phyloP scores from a whole-genome alignment of 2,329 filamentous ascomycete genomes.

The Scedosporium dehoogii region DNA sequence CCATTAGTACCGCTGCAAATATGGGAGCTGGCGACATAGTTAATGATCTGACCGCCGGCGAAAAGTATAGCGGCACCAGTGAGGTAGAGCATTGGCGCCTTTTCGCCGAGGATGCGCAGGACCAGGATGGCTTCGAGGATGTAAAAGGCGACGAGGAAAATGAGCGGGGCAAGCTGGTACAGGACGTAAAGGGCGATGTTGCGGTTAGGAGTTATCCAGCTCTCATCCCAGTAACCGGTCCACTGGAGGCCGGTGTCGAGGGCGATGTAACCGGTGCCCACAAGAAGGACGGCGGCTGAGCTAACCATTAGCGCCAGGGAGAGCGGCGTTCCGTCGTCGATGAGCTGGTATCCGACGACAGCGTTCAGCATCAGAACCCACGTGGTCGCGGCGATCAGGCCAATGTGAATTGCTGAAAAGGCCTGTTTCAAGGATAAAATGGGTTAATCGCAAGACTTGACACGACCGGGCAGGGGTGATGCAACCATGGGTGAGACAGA shows the following conservation, averaged over 20 bases:
- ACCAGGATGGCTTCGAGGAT: slow-evolving; percentile 77
- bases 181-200: slow-evolving; percentile 86
- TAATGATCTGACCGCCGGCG: slow-evolving; percentile 87
- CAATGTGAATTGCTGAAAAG: slow-evolving; percentile 85
- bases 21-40: slow-evolving; percentile 85
- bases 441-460: slow-evolving; percentile 13
- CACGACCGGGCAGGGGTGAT: background rate
- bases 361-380: slow-evolving; percentile 93
- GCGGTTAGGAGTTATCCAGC: slow-evolving; percentile 49
- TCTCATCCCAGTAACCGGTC: slow-evolving; percentile 67
- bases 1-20: slow-evolving; percentile 77
- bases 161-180: slow-evolving; percentile 79
- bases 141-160: slow-evolving; percentile 85
- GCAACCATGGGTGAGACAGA: background rate
- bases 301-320: slow-evolving; percentile 66
- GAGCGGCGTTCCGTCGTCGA: slow-evolving; percentile 84
- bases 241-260: slow-evolving; percentile 85
- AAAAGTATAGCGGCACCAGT: slow-evolving; percentile 67
- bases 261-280: slow-evolving; percentile 91
- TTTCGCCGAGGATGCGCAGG: slow-evolving; percentile 75
- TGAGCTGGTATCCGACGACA: slow-evolving; percentile 81
- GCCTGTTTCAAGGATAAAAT: slow-evolving; percentile 38
- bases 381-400: slow-evolving; percentile 73
- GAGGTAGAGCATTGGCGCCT: slow-evolving; percentile 87
- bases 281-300: slow-evolving; percentile 64